Evolutionary conservation across 805 yeast species (phyloP), one percentile per base, ranked within the genome.

Genomic region (Nematodospora valgi): DNA sequence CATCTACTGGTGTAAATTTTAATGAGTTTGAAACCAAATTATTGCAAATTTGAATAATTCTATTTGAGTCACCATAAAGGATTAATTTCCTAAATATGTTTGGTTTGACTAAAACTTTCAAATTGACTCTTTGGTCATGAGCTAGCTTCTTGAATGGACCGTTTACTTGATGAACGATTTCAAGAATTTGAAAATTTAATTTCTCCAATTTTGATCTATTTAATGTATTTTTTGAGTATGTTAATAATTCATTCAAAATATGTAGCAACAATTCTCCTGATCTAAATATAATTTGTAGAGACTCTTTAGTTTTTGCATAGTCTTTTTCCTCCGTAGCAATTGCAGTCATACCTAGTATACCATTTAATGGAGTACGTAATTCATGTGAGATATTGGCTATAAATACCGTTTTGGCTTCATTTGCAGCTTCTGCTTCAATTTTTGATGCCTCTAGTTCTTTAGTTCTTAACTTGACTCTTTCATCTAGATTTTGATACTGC

Each of bases 331-430:
- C 93, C 85, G 87, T 79, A 4, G 96, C 89, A 36, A 91, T 83
- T 2, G 95, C 83, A 0, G 96, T 86, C 89, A 91, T 86, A 44
- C 98, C 98, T 36, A 91, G 64, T 26, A 91, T 93, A 54, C 98
- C 98, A 57, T 93, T 93, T 43, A 91, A 67, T 1, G 98, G 98
- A 0, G 98, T 91, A 48, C 98, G 76, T 52, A 91, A 69, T 63
- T 91, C 98, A 58, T 5, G 59, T 4, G 62, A 57, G 12, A 56
- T 54, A 39, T 57, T 56, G 20, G 61, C 59, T 35, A 55, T 55
- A 38, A 54, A 56, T 10, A 55, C 58, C 0, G 98, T 89, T 53
- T 91, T 93, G 3, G 98, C 96, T 48, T 91, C 97, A 57, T 91
- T 91, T 1, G 98, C 98, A 17, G 83, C 78, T 60, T 91, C 97